Percentiles rank a stretch among this genome's conserved stretches.
These are phyloP conservation scores for Telfairia occidentalis DNA, from an alignment of 331 rosid genomes.

Conservation along the genomic window DNA sequence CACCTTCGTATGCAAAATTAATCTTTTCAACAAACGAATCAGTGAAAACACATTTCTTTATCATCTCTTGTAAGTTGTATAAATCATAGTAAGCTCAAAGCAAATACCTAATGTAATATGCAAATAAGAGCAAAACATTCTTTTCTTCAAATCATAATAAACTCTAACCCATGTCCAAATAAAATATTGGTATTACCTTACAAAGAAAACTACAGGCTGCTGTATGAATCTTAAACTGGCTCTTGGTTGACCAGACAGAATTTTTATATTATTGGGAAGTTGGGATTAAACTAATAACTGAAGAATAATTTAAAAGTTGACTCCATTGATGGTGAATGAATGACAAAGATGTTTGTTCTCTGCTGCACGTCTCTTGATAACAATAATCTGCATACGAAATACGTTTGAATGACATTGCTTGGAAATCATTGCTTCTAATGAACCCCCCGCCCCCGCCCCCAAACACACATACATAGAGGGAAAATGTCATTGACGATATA, in stretches of 20 bases:
- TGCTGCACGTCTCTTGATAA: neutral
- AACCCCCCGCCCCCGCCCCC: too few relatives aligned
- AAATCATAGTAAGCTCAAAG: neutral
- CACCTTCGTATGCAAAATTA: neutral
- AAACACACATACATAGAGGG: neutral
- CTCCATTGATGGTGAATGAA: neutral
- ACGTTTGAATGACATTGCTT: neutral
- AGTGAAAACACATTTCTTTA: neutral
- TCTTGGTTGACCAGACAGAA: slow-evolving; percentile 3
- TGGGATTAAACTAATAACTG: slow-evolving; percentile 1
- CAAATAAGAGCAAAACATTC: neutral
- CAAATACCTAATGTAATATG: neutral
- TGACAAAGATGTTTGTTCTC: neutral
- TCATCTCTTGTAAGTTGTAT: neutral
- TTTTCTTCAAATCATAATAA: neutral
- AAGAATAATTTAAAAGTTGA: slow-evolving; percentile 5
- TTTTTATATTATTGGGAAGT: neutral
- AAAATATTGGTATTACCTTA: neutral
- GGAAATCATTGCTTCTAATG: too few relatives aligned
- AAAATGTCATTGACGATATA: neutral
- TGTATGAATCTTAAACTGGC: slow-evolving; percentile 10
- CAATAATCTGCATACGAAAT: neutral
- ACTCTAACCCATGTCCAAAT: neutral
- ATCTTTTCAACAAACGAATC: neutral
- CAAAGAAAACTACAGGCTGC: slow-evolving; percentile 4